These are phyloP conservation scores for Sugiyamaella floridensis DNA, from an alignment of 805 yeast genomes.

Conservation along the genomic window DNA sequence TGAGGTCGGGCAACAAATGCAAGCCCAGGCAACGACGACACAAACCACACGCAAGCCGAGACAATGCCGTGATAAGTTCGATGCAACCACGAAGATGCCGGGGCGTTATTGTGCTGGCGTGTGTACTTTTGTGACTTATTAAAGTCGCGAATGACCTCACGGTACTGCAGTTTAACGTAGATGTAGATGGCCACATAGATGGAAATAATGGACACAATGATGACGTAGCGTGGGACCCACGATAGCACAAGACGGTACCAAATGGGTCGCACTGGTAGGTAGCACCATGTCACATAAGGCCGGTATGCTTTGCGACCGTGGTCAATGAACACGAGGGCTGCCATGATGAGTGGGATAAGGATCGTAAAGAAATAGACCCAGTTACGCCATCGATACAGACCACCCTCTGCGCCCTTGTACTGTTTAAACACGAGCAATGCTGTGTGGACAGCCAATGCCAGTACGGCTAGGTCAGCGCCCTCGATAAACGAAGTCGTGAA, in stretches of 20 bases:
- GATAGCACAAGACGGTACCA: constrained; percentile 71
- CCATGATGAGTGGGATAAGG: constrained; percentile 57
- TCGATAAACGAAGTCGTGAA: constrained; percentile 74
- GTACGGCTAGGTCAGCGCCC: constrained; percentile 80
- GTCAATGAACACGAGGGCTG: constrained; percentile 62
- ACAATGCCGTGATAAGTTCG: constrained; percentile 1
- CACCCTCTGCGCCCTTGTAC: constrained; percentile 56
- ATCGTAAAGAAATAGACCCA: constrained; percentile 53
- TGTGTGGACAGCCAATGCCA: constrained; percentile 78
- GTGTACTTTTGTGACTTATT: constrained; percentile 26
- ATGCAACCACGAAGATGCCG: background rate
- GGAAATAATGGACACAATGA: constrained; percentile 53
- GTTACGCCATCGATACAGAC: constrained; percentile 53
- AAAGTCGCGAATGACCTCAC: constrained; percentile 22
- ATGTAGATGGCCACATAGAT: constrained; percentile 67
- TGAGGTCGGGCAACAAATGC: constrained; percentile 10
- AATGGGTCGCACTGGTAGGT: constrained; percentile 60
- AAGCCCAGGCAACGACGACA: constrained; percentile 18
- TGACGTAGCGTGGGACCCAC: constrained; percentile 75
- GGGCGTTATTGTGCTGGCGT: background rate
- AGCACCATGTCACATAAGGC: constrained; percentile 67
- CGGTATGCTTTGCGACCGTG: constrained; percentile 43
- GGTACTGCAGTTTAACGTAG: constrained; percentile 44
- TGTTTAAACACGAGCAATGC: constrained; percentile 59
- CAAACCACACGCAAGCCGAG: background rate